These are phyloP conservation scores for Plasmopara viticola DNA, from an alignment of 352 stramenopile genomes.

Conservation along the genomic window DNA sequence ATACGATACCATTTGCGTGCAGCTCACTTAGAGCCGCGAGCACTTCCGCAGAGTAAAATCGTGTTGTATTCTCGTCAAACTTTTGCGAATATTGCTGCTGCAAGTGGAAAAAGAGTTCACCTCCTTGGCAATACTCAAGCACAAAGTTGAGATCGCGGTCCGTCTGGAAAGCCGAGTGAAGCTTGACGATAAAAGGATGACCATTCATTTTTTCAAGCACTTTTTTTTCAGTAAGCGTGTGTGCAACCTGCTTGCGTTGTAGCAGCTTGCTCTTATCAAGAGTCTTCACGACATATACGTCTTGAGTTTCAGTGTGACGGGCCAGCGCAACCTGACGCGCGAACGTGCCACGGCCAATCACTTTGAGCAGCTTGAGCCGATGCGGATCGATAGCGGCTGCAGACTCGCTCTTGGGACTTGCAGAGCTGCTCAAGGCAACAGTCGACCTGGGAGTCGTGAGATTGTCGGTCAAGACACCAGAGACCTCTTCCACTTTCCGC, in stretches of 20 bases:
- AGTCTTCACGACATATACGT: constrained; percentile 76
- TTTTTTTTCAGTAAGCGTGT: constrained; percentile 77
- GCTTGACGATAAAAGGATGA: constrained; percentile 75
- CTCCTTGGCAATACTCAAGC: constrained; percentile 78
- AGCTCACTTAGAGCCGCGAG: constrained; percentile 45
- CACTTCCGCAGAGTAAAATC: constrained; percentile 79
- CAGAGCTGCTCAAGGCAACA: too few relatives aligned
- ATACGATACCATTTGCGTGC: constrained; percentile 34
- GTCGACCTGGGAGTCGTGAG: too few relatives aligned
- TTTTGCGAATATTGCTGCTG: constrained; percentile 69
- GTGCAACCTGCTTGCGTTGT: constrained; percentile 66
- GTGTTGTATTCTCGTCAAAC: constrained; percentile 51
- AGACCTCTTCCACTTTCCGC: too few relatives aligned
- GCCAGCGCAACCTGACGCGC: constrained; percentile 76
- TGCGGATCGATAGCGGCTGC: constrained; percentile 39
- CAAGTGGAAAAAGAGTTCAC: constrained; percentile 82
- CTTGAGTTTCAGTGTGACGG: constrained; percentile 40
- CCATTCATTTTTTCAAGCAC: constrained; percentile 56
- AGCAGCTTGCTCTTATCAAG: constrained; percentile 72
- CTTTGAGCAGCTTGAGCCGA: constrained; percentile 73
- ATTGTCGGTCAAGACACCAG: too few relatives aligned
- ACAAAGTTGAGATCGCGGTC: constrained; percentile 75
- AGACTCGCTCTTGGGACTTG: constrained; percentile 1
- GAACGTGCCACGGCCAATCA: constrained; percentile 82
- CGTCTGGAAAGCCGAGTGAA: constrained; percentile 71